phyloP scores from a whole-genome alignment of 2,329 filamentous ascomycete species.

The Ceratocystis lukuohia region DNA sequence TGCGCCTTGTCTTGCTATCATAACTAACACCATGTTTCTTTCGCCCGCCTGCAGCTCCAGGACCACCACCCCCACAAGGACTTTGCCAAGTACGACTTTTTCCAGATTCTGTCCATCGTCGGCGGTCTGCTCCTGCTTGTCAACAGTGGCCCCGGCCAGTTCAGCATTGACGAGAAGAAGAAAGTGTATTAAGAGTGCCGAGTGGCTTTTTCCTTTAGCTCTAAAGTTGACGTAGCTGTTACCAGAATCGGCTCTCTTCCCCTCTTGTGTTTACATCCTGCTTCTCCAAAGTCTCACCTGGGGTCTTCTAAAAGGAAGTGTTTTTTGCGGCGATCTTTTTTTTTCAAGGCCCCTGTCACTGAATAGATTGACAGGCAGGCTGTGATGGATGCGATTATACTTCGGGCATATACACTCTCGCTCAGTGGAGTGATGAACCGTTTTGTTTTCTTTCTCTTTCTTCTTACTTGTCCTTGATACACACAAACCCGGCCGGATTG shows the following conservation, averaged over 20 bases:
- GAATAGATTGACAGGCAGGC: not conserved
- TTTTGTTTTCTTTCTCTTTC: not conserved
- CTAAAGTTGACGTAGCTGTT: not conserved
- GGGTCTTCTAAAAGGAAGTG: not conserved
- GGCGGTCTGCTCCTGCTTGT: conserved; percentile 90
- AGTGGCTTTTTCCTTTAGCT: not conserved
- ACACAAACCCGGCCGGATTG: not conserved
- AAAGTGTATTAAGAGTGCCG: conserved; percentile 69
- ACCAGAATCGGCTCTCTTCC: too few species aligned
- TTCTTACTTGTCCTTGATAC: conserved; percentile 3
- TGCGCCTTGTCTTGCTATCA: too few species aligned
- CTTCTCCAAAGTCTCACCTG: too few species aligned
- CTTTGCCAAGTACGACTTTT: conserved; percentile 99
- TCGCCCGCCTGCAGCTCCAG: conserved; percentile 54
- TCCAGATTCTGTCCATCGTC: conserved; percentile 98
- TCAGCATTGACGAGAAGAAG: conserved; percentile 99
- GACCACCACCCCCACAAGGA: conserved; percentile 98
- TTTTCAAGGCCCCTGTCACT: conserved; percentile 2
- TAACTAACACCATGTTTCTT: conserved; percentile 13
- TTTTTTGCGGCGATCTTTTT: not conserved
- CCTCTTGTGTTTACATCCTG: not conserved
- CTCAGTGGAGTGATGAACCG: conserved; percentile 1
- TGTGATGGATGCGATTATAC: conserved; percentile 7
- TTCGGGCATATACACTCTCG: not conserved
- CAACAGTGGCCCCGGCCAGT: conserved; percentile 95